Percentiles rank a stretch among this genome's conserved stretches.
Evolutionary conservation across 2,329 filamentous ascomycete genomes (phyloP).

Genomic region (Hypoxylon sp.): DNA sequence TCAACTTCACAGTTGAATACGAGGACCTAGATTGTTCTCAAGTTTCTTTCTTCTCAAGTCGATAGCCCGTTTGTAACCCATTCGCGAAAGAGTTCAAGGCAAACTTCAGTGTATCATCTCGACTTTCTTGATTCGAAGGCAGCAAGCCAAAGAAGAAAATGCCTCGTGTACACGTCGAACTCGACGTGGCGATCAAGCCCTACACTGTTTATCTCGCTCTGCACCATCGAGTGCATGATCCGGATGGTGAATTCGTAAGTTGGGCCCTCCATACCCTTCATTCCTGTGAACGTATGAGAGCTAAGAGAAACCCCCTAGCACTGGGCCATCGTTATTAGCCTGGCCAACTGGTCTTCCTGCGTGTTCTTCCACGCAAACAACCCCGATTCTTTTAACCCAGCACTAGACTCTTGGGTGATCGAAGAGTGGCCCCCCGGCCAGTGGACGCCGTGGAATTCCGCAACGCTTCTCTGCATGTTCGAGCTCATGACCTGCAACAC

Average conservation of each 20-base stretch:
- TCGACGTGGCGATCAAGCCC: neutral
- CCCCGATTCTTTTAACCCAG: neutral
- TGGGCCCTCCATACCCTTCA: too few relatives aligned
- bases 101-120: neutral
- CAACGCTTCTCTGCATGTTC: constrained; percentile 15
- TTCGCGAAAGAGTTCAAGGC: neutral
- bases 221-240: neutral
- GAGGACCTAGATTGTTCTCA: neutral
- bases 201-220: constrained; percentile 11
- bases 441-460: neutral
- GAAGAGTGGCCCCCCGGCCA: neutral
- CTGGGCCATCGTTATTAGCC: constrained; percentile 10
- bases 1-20: neutral
- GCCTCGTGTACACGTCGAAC: neutral
- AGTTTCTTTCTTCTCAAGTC: neutral
- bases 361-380: neutral
- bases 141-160: neutral
- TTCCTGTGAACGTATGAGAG: neutral
- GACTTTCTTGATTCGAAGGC: neutral
- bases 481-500: neutral
- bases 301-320: neutral
- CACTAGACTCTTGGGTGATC: neutral
- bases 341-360: neutral
- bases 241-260: constrained; percentile 14
- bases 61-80: neutral